Percentiles rank a stretch among this genome's conserved stretches.
Evolutionary conservation across 768 basidiomycete species (phyloP).

Genomic region (Pulveroboletus sp.): DNA sequence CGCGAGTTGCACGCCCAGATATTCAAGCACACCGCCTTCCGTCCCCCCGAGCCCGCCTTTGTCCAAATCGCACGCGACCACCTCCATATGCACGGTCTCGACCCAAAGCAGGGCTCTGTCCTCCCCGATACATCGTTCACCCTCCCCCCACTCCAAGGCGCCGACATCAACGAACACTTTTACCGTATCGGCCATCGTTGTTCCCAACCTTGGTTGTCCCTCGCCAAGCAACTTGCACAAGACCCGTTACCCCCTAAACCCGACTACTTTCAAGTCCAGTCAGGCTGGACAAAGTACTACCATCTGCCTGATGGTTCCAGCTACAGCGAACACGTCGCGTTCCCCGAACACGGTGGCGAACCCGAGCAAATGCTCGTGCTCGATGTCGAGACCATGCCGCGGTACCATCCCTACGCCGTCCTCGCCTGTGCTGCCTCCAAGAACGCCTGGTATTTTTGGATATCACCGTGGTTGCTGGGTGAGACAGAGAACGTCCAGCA

Average conservation of each 20-base stretch:
- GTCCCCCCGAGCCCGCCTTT: conserved; percentile 54
- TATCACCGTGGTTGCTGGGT: conserved; percentile 88
- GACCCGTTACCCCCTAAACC: conserved; percentile 61
- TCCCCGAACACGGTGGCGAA: conserved; percentile 59
- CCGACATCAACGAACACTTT: conserved; percentile 86
- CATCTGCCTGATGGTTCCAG: conserved; percentile 71
- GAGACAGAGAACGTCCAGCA: conserved; percentile 57
- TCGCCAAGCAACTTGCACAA: conserved; percentile 59
- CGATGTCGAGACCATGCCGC: conserved; percentile 92
- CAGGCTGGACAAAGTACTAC: conserved; percentile 91
- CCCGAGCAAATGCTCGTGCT: conserved; percentile 79
- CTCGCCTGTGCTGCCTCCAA: conserved; percentile 86
- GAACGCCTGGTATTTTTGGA: conserved; percentile 93
- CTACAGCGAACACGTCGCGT: conserved; percentile 69
- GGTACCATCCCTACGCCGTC: conserved; percentile 75
- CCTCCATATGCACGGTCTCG: conserved; percentile 76
- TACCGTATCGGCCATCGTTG: conserved; percentile 66
- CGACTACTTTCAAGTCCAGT: conserved; percentile 47
- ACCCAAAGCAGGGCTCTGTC: conserved; percentile 74
- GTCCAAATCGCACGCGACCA: conserved; percentile 80
- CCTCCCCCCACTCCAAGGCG: conserved; percentile 81
- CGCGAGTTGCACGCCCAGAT: conserved; percentile 77
- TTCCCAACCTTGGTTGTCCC: conserved; percentile 74
- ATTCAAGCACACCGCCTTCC: conserved; percentile 68
- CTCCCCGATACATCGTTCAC: conserved; percentile 79